Percentiles rank a stretch among this genome's conserved stretches.
Evolutionary conservation across 1,284 basidiomycete species (phyloP).

Genomic region (Agaricales sp.): DNA sequence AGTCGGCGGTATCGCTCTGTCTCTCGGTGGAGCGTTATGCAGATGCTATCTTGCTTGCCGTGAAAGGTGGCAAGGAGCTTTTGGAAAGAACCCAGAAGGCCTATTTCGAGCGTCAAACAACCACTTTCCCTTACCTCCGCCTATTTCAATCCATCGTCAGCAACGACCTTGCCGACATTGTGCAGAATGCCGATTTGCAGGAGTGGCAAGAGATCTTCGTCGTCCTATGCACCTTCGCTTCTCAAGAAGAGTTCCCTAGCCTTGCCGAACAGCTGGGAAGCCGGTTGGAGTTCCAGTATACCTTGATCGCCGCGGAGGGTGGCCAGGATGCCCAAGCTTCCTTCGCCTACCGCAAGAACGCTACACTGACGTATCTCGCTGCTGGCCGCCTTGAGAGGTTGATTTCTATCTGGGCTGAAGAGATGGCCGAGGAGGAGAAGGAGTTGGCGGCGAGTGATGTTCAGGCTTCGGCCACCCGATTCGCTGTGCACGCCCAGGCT

Average conservation of each 20-base stretch:
- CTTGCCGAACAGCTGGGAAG: constrained; percentile 90
- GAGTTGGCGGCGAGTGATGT: constrained; percentile 34
- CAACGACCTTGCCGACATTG: constrained; percentile 86
- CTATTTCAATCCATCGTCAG: constrained; percentile 94
- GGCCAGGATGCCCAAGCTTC: constrained; percentile 32
- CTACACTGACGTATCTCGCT: constrained; percentile 88
- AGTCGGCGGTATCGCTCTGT: constrained; percentile 87
- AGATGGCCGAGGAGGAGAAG: constrained; percentile 81
- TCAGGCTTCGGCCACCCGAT: constrained; percentile 43
- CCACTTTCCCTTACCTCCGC: constrained; percentile 79
- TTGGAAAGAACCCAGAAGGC: constrained; percentile 85
- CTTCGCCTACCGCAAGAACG: constrained; percentile 72
- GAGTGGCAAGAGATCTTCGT: constrained; percentile 99
- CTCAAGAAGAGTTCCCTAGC: constrained; percentile 73
- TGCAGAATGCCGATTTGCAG: constrained; percentile 88
- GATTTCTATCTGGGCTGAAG: constrained; percentile 90
- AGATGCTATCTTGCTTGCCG: constrained; percentile 90
- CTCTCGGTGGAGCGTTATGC: constrained; percentile 86
- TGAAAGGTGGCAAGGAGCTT: constrained; percentile 86
- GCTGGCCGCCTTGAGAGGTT: constrained; percentile 85
- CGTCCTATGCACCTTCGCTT: constrained; percentile 92
- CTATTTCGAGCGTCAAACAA: constrained; percentile 82
- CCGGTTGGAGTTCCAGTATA: constrained; percentile 79
- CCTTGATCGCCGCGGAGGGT: constrained; percentile 39
- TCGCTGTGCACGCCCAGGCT: constrained; percentile 82